A percentile compares a stretch with the other conserved stretches of the same genome.
These are phyloP conservation scores for Begonia loranthoides DNA, from an alignment of 306 rosid genomes.

Conservation along the genomic window DNA sequence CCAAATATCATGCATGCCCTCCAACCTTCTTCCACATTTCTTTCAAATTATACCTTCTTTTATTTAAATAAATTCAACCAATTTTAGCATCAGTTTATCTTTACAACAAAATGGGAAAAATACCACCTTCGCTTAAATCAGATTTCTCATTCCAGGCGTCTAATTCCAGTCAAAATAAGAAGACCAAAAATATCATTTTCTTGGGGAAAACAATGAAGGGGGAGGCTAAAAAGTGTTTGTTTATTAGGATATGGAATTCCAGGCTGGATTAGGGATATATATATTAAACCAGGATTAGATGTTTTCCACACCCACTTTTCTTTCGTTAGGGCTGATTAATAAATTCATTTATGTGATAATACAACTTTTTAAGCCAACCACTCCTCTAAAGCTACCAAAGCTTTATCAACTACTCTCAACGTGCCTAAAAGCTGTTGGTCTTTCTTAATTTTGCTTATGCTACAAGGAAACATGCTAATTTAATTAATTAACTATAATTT, in stretches of 20 bases:
- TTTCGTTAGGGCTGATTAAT: neutral
- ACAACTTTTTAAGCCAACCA: neutral
- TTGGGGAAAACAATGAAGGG: neutral
- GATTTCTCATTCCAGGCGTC: neutral
- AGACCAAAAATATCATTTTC: neutral
- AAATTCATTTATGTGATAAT: neutral
- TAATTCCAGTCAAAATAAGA: neutral
- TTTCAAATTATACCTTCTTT: too few relatives aligned
- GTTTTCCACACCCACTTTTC: neutral
- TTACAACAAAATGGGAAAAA: too few relatives aligned
- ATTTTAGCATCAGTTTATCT: too few relatives aligned
- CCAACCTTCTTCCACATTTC: too few relatives aligned
- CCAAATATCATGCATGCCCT: too few relatives aligned
- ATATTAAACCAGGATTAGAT: neutral
- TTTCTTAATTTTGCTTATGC: too few relatives aligned
- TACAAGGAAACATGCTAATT: too few relatives aligned
- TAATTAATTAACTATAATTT: too few relatives aligned
- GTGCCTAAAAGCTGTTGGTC: too few relatives aligned
- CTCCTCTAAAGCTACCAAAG: neutral
- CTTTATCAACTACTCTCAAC: neutral
- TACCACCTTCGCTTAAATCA: neutral
- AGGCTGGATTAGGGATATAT: neutral
- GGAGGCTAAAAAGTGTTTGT: neutral
- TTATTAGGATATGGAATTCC: conserved; percentile 1
- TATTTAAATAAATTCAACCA: too few relatives aligned